These are phyloP conservation scores for Pachysandra terminalis DNA, from an alignment of 164 flowering plant genomes.

Conservation along the genomic window DNA sequence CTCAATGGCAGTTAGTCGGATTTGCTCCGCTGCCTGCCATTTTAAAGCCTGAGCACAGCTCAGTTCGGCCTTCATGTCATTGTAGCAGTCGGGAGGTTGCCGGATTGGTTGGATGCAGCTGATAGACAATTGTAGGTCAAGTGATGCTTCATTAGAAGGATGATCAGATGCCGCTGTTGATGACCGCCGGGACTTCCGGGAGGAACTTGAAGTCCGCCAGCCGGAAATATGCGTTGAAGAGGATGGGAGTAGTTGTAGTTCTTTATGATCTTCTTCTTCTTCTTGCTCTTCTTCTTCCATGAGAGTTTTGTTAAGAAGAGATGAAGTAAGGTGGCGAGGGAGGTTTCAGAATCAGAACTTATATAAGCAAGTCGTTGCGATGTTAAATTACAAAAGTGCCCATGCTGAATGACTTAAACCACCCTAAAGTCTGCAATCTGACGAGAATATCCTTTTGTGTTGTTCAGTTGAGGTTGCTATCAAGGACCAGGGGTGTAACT, in stretches of 20 bases:
- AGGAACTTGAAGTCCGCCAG: slow-evolving; percentile 23
- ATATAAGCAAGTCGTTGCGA: slow-evolving; percentile 17
- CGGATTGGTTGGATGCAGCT: slow-evolving; percentile 40
- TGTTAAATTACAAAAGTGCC: no score
- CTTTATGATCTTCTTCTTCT: slow-evolving; percentile 45
- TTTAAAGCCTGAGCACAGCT: slow-evolving; percentile 54
- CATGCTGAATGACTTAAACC: slow-evolving; percentile 1
- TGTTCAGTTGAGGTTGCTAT: background rate
- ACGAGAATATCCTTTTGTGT: slow-evolving; percentile 9
- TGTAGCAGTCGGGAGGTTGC: slow-evolving; percentile 17
- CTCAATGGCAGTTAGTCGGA: slow-evolving; percentile 74
- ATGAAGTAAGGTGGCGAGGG: slow-evolving; percentile 2
- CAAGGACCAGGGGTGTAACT: no score
- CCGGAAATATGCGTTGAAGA: slow-evolving; percentile 22
- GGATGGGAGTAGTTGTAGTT: slow-evolving; percentile 57
- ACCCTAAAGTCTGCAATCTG: slow-evolving; percentile 3
- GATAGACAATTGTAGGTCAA: slow-evolving; percentile 77
- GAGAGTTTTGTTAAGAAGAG: background rate
- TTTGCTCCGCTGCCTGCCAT: slow-evolving; percentile 86
- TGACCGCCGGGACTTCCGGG: slow-evolving; percentile 14
- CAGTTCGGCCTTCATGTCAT: slow-evolving; percentile 14
- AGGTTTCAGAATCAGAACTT: slow-evolving; percentile 25
- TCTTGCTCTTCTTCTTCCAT: no score
- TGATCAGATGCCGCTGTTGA: slow-evolving; percentile 10
- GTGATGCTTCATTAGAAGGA: slow-evolving; percentile 29